phyloP scores from a whole-genome alignment of 495 filamentous ascomycete species.

The Trichoderma reesei region DNA sequence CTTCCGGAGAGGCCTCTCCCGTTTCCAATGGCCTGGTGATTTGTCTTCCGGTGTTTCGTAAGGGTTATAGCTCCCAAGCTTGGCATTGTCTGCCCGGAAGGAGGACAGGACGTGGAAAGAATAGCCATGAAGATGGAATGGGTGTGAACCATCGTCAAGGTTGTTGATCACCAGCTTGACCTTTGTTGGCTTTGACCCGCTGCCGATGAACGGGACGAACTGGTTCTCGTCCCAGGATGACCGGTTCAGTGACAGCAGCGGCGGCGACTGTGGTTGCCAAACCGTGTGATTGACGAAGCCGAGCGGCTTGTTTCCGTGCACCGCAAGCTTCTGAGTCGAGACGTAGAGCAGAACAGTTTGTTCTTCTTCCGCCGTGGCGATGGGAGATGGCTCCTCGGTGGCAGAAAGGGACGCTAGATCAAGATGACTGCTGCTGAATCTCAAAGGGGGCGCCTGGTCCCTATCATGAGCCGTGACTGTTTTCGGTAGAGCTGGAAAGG shows the following conservation, averaged over 20 bases:
- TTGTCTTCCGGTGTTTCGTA: neutral
- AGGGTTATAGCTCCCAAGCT: neutral
- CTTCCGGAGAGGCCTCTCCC: conserved; percentile 19
- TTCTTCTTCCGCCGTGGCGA: conserved; percentile 23
- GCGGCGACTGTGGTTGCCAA: conserved; percentile 31
- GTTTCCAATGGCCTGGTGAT: neutral
- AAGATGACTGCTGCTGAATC: conserved; percentile 4
- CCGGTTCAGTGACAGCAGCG: conserved; percentile 25
- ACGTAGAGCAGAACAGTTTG: conserved; percentile 41
- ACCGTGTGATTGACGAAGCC: conserved; percentile 41
- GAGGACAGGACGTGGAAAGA: conserved; percentile 6
- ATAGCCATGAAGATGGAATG: conserved; percentile 10
- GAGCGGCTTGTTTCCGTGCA: conserved; percentile 30
- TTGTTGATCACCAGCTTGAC: conserved; percentile 8
- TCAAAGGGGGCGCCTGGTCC: neutral
- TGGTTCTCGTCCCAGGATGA: conserved; percentile 28
- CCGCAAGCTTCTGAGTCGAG: conserved; percentile 35
- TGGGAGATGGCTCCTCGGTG: conserved; percentile 15
- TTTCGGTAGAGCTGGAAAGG: conserved; percentile 24
- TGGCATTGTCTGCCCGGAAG: neutral
- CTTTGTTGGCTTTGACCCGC: neutral
- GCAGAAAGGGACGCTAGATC: conserved; percentile 12
- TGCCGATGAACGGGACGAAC: conserved; percentile 26
- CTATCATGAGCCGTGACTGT: neutral
- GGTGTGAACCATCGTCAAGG: conserved; percentile 11